Evolutionary conservation across 2,329 filamentous ascomycete species (phyloP).

Genomic region (Metarhizium humberi): DNA sequence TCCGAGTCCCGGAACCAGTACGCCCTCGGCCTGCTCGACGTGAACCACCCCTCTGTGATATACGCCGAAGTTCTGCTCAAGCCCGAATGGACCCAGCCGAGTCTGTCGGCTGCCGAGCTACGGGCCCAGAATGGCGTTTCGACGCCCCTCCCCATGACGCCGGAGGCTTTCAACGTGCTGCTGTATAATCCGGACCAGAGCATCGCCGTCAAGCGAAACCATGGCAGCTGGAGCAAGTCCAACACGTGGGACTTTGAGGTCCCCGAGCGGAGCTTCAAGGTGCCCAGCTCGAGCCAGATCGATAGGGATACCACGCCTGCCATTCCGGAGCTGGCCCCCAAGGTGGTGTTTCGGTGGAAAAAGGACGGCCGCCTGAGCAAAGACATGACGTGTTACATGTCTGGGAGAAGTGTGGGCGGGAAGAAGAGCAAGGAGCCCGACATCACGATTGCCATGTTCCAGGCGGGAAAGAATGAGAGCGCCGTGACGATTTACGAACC

Average conservation of each 20-base stretch:
- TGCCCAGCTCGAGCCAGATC: constrained; percentile 68
- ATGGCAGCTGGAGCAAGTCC: constrained; percentile 70
- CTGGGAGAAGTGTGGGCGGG: constrained; percentile 65
- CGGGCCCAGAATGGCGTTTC: constrained; percentile 54
- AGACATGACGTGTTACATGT: constrained; percentile 82
- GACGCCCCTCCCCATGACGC: constrained; percentile 60
- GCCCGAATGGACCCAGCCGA: constrained; percentile 79
- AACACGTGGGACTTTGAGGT: constrained; percentile 89
- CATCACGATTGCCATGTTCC: constrained; percentile 87
- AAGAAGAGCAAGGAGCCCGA: constrained; percentile 87
- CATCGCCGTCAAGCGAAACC: constrained; percentile 59
- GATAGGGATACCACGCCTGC: constrained; percentile 54
- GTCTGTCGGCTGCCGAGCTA: constrained; percentile 71
- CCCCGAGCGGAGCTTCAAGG: constrained; percentile 73
- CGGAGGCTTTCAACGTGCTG: constrained; percentile 71
- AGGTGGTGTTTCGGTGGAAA: constrained; percentile 80
- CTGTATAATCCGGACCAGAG: constrained; percentile 92
- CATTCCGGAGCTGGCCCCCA: constrained; percentile 49
- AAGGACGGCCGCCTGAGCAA: constrained; percentile 77
- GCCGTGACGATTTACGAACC: constrained; percentile 82
- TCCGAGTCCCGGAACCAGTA: constrained; percentile 72
- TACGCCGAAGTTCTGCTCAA: constrained; percentile 79
- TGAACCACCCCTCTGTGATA: constrained; percentile 68
- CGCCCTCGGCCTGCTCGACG: constrained; percentile 76
- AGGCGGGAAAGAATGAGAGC: constrained; percentile 54